Evolutionary conservation across 2,329 filamentous ascomycete species (phyloP).

Genomic region (Monosporascus sp.): DNA sequence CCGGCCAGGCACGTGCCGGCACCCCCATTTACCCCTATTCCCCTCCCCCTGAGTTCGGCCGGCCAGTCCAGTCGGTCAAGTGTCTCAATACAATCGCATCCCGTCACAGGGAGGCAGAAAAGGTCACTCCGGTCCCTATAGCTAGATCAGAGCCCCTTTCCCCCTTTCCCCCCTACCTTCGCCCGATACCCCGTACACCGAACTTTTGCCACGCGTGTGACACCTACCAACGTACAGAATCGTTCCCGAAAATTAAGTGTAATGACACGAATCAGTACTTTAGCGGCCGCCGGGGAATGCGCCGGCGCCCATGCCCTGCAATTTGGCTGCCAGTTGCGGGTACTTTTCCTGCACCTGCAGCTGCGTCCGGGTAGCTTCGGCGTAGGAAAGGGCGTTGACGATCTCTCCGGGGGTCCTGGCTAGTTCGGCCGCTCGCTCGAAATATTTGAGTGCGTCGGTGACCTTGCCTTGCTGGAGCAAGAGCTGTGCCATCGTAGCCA

Average conservation of each 20-base stretch:
- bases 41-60: too few relatives aligned
- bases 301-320: slow-evolving; percentile 48
- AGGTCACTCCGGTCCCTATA: too few relatives aligned
- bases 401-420: slow-evolving; percentile 93
- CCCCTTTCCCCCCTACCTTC: too few relatives aligned
- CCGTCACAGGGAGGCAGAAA: too few relatives aligned
- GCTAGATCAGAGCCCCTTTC: too few relatives aligned
- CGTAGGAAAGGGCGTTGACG: slow-evolving; percentile 92
- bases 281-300: slow-evolving; percentile 20
- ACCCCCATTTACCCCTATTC: too few relatives aligned
- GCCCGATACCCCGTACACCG: too few relatives aligned
- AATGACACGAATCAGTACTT: slow-evolving; percentile 2
- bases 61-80: too few relatives aligned
- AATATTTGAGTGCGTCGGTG: slow-evolving; percentile 89
- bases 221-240: too few relatives aligned
- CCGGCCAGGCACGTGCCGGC: too few relatives aligned
- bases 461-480: slow-evolving; percentile 98
- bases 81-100: too few relatives aligned
- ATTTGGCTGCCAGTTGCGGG: slow-evolving; percentile 68
- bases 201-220: too few relatives aligned
- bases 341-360: slow-evolving; percentile 88
- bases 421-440: slow-evolving; percentile 91
- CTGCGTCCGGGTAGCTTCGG: slow-evolving; percentile 93
- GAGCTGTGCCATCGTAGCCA: slow-evolving; percentile 97
- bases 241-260: background rate